Evolutionary conservation across 495 filamentous ascomycete species (phyloP).

Genomic region (Tuber umbilicatum): DNA sequence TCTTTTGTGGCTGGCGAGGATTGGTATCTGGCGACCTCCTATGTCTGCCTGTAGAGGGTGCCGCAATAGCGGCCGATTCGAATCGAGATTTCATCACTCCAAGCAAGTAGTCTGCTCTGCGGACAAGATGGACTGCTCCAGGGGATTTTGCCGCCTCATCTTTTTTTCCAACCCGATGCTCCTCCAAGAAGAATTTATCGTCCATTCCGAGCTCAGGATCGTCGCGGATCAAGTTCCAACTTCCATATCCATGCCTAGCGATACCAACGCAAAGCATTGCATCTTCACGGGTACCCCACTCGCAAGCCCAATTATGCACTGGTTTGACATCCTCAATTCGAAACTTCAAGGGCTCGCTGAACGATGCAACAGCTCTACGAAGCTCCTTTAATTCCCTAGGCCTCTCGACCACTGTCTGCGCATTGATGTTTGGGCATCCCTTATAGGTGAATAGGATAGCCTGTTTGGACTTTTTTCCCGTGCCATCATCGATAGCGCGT

Average conservation of each 20-base stretch:
- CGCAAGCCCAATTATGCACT: conserved; percentile 70
- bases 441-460: conserved; percentile 89
- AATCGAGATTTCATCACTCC: conserved; percentile 68
- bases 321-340: conserved; percentile 86
- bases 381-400: conserved; percentile 81
- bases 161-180: conserved; percentile 96
- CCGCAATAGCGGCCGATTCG: conserved; percentile 17
- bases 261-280: conserved; percentile 96
- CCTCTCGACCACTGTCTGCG: conserved; percentile 84
- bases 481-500: conserved; percentile 52
- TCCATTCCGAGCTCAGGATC: conserved; percentile 77
- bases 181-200: conserved; percentile 94
- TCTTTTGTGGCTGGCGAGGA: conserved; percentile 27
- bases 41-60: conserved; percentile 43
- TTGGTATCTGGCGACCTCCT: conserved; percentile 46
- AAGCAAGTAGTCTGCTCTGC: conserved; percentile 86
- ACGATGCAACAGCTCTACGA: conserved; percentile 58
- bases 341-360: conserved; percentile 60
- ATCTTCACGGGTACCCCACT: conserved; percentile 88
- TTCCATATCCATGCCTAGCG: conserved; percentile 83
- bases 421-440: conserved; percentile 87
- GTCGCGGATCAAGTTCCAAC: conserved; percentile 87
- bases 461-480: conserved; percentile 94
- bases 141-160: conserved; percentile 86
- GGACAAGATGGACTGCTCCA: conserved; percentile 90